phyloP scores from a whole-genome alignment of 495 filamentous ascomycete genomes.

The Podospora comata region DNA sequence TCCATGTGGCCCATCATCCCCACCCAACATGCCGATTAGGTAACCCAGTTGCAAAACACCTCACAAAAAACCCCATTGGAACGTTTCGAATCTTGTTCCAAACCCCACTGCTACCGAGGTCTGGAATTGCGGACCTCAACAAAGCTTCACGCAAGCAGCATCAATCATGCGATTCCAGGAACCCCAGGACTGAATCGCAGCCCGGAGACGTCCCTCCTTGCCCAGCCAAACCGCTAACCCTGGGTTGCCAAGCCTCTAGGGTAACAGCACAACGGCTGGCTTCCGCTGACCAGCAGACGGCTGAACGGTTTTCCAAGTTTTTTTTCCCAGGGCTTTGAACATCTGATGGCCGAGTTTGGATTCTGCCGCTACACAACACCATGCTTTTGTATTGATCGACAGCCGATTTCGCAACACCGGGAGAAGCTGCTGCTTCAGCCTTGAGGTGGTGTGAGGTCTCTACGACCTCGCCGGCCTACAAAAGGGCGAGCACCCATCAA shows the following conservation, averaged over 20 bases:
- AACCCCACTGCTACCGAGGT: conserved; percentile 3
- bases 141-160: background rate
- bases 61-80: background rate
- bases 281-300: background rate
- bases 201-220: no score
- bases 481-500: background rate
- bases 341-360: background rate
- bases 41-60: background rate
- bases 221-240: background rate
- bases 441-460: conserved; percentile 5
- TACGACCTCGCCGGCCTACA: background rate
- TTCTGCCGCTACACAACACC: background rate
- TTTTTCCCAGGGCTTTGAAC: background rate
- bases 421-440: conserved; percentile 1
- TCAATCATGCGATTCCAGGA: background rate
- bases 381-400: background rate
- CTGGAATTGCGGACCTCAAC: background rate
- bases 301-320: background rate
- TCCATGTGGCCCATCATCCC: background rate
- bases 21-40: background rate
- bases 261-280: background rate
- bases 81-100: conserved; percentile 2
- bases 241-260: background rate
- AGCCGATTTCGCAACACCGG: background rate
- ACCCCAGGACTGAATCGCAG: background rate